Evolutionary conservation across 148 eudicot genomes (phyloP).

Genomic region (Vaccinium vitisidaea): DNA sequence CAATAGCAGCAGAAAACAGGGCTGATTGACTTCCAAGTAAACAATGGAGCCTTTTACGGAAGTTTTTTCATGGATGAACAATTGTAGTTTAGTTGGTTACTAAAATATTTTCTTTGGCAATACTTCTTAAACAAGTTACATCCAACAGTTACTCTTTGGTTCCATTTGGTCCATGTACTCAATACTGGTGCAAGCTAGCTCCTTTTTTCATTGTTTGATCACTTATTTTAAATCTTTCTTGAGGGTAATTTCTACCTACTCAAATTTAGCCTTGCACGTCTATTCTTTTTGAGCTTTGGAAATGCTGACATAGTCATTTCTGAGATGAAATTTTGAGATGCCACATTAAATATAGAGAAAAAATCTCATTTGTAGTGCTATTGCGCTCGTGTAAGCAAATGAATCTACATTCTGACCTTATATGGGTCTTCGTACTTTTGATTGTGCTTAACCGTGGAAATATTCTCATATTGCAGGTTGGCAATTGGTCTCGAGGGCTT

Average conservation of each 20-base stretch:
- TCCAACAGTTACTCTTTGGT: background rate
- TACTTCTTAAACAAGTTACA: background rate
- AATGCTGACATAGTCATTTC: background rate
- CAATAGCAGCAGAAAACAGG: no score
- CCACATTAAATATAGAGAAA: background rate
- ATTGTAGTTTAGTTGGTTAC: no score
- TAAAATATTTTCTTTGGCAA: no score
- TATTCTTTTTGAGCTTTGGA: background rate
- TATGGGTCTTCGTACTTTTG: background rate
- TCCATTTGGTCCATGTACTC: background rate
- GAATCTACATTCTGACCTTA: background rate
- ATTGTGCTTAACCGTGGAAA: background rate
- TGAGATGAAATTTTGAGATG: background rate
- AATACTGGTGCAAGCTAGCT: background rate
- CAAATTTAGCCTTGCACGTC: background rate
- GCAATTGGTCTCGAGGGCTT: slow-evolving; percentile 83
- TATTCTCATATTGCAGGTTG: slow-evolving; percentile 55
- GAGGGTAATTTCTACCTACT: background rate
- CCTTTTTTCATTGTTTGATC: background rate
- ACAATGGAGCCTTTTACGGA: no score
- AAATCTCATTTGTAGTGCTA: background rate
- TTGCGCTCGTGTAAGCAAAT: background rate
- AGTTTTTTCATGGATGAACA: no score
- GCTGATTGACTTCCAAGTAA: no score
- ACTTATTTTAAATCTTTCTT: background rate